Evolutionary conservation across 352 stramenopile genomes (phyloP).

Genomic region (Pythium pectinolyticum): DNA sequence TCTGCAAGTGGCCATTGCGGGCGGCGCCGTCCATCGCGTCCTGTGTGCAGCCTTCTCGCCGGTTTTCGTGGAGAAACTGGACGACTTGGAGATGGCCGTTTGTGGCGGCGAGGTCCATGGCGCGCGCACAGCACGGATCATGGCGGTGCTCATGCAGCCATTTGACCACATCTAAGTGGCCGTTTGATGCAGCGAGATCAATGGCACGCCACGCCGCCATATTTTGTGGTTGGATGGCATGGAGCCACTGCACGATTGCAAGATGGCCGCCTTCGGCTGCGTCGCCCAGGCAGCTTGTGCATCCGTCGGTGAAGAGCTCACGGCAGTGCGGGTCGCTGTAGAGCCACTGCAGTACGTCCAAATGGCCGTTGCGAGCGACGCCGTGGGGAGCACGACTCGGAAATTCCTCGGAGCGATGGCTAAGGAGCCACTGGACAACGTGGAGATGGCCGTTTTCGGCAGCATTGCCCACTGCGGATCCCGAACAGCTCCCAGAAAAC

Average conservation of each 20-base stretch:
- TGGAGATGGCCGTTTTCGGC: constrained; percentile 13
- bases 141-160: constrained; percentile 12
- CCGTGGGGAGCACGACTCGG: constrained; percentile 3
- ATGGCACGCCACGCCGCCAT: constrained; percentile 15
- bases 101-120: constrained; percentile 9
- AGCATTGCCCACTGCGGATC: neutral
- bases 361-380: constrained; percentile 14
- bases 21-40: constrained; percentile 17
- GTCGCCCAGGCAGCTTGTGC: constrained; percentile 11
- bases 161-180: constrained; percentile 13
- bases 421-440: constrained; percentile 19
- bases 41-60: constrained; percentile 9
- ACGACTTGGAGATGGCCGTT: constrained; percentile 15
- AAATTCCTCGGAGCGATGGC: constrained; percentile 16
- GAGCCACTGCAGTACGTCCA: constrained; percentile 20
- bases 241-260: constrained; percentile 18
- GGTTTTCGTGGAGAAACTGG: constrained; percentile 16
- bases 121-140: constrained; percentile 8
- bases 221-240: constrained; percentile 1
- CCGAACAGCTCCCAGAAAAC: neutral
- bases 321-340: constrained; percentile 12
- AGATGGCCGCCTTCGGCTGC: constrained; percentile 20
- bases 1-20: constrained; percentile 7
- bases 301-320: constrained; percentile 12
- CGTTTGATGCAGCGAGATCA: constrained; percentile 4